These are phyloP conservation scores for Aspergillus sojae DNA, from an alignment of 2,329 filamentous ascomycete species.

Conservation along the genomic window DNA sequence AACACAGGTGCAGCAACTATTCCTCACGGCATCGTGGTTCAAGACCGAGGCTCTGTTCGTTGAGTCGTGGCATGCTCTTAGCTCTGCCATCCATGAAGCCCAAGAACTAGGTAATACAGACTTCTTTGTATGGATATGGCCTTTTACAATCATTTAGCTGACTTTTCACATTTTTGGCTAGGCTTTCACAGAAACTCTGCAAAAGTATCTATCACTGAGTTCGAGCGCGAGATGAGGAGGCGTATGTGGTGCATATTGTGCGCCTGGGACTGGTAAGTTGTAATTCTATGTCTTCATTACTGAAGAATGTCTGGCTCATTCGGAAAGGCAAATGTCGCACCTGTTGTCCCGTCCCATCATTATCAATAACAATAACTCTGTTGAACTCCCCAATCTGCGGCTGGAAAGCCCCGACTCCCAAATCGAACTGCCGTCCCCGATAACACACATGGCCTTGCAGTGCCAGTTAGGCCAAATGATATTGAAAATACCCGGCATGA, in stretches of 20 bases:
- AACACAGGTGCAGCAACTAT: conserved; percentile 53
- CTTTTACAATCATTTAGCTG: not conserved
- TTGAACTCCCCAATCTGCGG: conserved; percentile 45
- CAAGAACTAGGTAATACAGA: conserved; percentile 49
- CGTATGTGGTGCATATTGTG: conserved; percentile 52
- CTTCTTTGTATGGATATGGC: not conserved
- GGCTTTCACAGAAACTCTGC: conserved; percentile 42
- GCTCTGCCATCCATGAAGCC: conserved; percentile 49
- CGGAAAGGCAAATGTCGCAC: conserved; percentile 44
- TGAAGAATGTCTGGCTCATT: not conserved
- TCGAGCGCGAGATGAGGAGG: conserved; percentile 51
- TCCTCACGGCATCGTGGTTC: conserved; percentile 51
- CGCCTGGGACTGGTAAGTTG: conserved; percentile 51
- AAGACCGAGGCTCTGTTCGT: conserved; percentile 52
- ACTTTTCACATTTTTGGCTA: not conserved
- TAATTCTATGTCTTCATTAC: conserved; percentile 6
- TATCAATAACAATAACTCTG: conserved; percentile 45
- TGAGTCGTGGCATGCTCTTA: conserved; percentile 53
- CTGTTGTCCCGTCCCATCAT: conserved; percentile 49
- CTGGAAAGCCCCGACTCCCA: conserved; percentile 34
- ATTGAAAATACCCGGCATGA: conserved; percentile 21
- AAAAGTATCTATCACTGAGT: conserved; percentile 43
- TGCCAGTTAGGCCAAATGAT: conserved; percentile 40
- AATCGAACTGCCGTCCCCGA: conserved; percentile 45
- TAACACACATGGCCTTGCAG: conserved; percentile 48